Percentiles rank a stretch among this genome's conserved stretches.
phyloP scores from a whole-genome alignment of 108 stramenopile species.

The Nitzschia putrida region DNA sequence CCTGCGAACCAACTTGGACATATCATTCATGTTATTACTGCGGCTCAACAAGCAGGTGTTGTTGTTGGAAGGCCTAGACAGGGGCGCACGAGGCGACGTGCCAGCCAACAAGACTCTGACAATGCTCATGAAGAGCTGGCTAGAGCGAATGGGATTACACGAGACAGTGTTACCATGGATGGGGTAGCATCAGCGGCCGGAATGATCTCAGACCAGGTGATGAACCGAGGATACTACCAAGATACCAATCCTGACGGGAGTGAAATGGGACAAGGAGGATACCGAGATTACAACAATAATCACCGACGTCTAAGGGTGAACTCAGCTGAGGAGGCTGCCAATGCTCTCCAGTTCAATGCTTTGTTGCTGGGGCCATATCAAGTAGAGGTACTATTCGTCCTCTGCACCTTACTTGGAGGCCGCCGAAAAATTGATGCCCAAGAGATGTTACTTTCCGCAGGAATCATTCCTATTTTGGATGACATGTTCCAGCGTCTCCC shows the following conservation, averaged over 20 bases:
- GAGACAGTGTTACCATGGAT: background rate
- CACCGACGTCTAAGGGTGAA: constrained; percentile 9
- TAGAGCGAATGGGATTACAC: background rate
- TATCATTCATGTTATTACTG: constrained; percentile 53
- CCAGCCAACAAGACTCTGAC: background rate
- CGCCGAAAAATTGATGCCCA: constrained; percentile 78
- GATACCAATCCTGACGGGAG: background rate
- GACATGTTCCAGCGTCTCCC: constrained; percentile 80
- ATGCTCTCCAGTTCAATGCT: constrained; percentile 70
- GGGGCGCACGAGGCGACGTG: constrained; percentile 15
- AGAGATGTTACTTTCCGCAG: constrained; percentile 44
- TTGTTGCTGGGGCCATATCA: constrained; percentile 67
- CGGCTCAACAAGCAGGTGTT: constrained; percentile 61
- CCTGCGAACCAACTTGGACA: constrained; percentile 50
- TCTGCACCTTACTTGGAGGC: constrained; percentile 82
- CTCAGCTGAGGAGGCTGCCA: constrained; percentile 56
- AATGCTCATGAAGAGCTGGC: constrained; percentile 5
- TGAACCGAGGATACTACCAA: constrained; percentile 16
- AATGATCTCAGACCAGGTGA: constrained; percentile 33
- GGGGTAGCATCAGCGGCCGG: constrained; percentile 30
- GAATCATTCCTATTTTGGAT: constrained; percentile 60
- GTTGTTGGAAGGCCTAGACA: constrained; percentile 40
- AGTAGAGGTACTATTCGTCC: constrained; percentile 84
- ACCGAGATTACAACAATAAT: background rate
- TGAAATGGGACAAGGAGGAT: constrained; percentile 1